Percentiles rank a stretch among this genome's conserved stretches.
These are phyloP conservation scores for Yamadazyma atmosphaerica DNA, from an alignment of 1,139 yeast genomes.

Conservation along the genomic window DNA sequence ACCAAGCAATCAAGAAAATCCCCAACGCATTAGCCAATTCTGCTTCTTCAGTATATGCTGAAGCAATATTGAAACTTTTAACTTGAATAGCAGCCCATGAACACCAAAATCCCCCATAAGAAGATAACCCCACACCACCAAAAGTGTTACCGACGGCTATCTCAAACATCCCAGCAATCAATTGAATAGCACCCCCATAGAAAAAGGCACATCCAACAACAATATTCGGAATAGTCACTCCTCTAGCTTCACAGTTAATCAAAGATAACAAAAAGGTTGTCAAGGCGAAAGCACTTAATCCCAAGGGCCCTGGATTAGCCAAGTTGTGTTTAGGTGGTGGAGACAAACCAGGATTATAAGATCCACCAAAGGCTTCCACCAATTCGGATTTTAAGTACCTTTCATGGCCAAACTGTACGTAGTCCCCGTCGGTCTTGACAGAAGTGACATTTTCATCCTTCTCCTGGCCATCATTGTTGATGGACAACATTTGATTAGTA, in stretches of 20 bases:
- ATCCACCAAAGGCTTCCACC: slow-evolving; percentile 73
- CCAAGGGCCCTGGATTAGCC: slow-evolving; percentile 89
- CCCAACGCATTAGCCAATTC: slow-evolving; percentile 59
- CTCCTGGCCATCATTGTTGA: slow-evolving; percentile 10
- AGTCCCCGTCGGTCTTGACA: slow-evolving; percentile 49
- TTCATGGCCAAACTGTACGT: slow-evolving; percentile 70
- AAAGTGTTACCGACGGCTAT: slow-evolving; percentile 79
- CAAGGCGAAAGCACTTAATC: slow-evolving; percentile 79
- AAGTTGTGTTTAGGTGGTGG: slow-evolving; percentile 70
- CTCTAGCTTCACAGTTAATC: slow-evolving; percentile 40
- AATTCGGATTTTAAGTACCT: slow-evolving; percentile 64
- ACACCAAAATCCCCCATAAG: slow-evolving; percentile 91
- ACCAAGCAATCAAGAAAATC: slow-evolving; percentile 75
- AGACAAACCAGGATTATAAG: slow-evolving; percentile 61
- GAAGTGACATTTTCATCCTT: slow-evolving; percentile 21
- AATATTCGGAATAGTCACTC: slow-evolving; percentile 33
- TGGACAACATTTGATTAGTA: slow-evolving; percentile 22
- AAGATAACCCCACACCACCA: slow-evolving; percentile 83
- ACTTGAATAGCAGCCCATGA: slow-evolving; percentile 74
- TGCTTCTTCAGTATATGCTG: slow-evolving; percentile 48
- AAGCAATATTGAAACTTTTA: slow-evolving; percentile 69
- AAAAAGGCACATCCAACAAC: slow-evolving; percentile 72
- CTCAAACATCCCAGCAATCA: slow-evolving; percentile 76
- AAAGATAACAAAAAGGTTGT: slow-evolving; percentile 81
- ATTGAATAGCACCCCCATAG: slow-evolving; percentile 83